phyloP scores from a whole-genome alignment of 2,329 filamentous ascomycete genomes.

The Fusarium burgessii region DNA sequence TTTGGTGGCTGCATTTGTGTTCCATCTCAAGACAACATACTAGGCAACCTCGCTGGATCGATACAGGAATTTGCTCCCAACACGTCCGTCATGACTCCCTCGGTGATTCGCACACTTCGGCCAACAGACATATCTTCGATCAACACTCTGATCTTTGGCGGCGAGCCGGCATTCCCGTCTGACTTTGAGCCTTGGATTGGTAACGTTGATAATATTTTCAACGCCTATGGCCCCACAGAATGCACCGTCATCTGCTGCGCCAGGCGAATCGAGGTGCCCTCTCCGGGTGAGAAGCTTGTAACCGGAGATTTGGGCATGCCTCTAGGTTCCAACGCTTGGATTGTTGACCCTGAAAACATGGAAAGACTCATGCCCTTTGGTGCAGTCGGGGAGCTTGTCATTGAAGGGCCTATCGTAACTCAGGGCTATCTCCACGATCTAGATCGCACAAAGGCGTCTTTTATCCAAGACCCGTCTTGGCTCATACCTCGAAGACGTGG shows the following conservation, averaged over 20 bases:
- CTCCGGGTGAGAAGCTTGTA: background rate
- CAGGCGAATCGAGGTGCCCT: background rate
- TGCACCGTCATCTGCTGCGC: conserved; percentile 4
- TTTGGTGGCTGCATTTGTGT: conserved; percentile 7
- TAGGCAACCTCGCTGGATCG: background rate
- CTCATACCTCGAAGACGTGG: background rate
- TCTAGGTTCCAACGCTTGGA: conserved; percentile 17
- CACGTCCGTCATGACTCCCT: background rate
- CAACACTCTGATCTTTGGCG: conserved; percentile 2
- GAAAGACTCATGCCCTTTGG: conserved; percentile 26
- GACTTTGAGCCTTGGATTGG: conserved; percentile 6
- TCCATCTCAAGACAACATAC: background rate
- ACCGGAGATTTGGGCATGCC: conserved; percentile 4
- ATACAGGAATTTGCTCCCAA: background rate
- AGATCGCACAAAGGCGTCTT: background rate
- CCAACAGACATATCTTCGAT: background rate
- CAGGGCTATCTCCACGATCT: conserved; percentile 22
- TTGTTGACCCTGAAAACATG: conserved; percentile 20
- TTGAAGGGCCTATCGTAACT: conserved; percentile 35
- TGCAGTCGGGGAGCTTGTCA: conserved; percentile 36
- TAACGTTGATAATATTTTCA: background rate
- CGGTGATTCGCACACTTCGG: background rate
- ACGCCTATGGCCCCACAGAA: conserved; percentile 7
- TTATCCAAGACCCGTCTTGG: conserved; percentile 7
- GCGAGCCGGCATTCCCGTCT: background rate